Conservation (phyloP, 179 eudicot genomes). For the Silene coronaria region DNA sequence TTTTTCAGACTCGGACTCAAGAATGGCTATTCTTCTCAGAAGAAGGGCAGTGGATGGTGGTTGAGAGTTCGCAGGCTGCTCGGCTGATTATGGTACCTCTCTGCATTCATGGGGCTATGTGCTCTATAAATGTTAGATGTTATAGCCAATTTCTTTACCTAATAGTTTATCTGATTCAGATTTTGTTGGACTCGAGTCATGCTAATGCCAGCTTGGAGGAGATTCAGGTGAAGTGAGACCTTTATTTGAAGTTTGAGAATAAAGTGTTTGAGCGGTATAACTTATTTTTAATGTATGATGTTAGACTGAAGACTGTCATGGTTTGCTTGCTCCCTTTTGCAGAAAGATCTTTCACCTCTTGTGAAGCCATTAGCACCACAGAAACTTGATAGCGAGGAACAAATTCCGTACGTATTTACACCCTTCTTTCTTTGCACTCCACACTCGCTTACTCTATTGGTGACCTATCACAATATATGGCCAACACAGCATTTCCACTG, state of each 20-base stretch:
- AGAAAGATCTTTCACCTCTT: conserved; percentile 94
- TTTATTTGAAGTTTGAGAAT: not conserved
- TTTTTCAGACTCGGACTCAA: conserved; percentile 58
- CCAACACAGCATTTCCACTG: not conserved
- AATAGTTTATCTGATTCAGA: conserved; percentile 34
- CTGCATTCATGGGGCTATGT: not conserved
- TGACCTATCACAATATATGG: not conserved
- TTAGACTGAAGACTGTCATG: not conserved
- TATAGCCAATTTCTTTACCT: conserved; percentile 10
- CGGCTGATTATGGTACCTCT: conserved; percentile 67
- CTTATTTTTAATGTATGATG: conserved; percentile 12
- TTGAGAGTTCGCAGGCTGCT: conserved; percentile 87
- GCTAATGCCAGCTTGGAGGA: conserved; percentile 55
- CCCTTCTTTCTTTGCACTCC: not conserved
- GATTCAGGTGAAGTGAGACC: conserved; percentile 52
- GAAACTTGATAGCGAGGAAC: conserved; percentile 43
- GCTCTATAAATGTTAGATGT: not conserved
- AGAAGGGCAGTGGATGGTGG: conserved; percentile 96
- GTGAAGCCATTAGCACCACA: conserved; percentile 69
- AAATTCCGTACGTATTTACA: conserved; percentile 67
- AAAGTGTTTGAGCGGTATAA: not conserved
- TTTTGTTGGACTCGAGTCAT: conserved; percentile 70
- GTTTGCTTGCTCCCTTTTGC: conserved; percentile 26
- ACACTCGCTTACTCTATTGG: not conserved
- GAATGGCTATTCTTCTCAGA: conserved; percentile 94